A percentile compares a stretch with the other conserved stretches of the same genome.
These are phyloP conservation scores for Penicillium expansum DNA, from an alignment of 2,329 filamentous ascomycete genomes.

Conservation along the genomic window DNA sequence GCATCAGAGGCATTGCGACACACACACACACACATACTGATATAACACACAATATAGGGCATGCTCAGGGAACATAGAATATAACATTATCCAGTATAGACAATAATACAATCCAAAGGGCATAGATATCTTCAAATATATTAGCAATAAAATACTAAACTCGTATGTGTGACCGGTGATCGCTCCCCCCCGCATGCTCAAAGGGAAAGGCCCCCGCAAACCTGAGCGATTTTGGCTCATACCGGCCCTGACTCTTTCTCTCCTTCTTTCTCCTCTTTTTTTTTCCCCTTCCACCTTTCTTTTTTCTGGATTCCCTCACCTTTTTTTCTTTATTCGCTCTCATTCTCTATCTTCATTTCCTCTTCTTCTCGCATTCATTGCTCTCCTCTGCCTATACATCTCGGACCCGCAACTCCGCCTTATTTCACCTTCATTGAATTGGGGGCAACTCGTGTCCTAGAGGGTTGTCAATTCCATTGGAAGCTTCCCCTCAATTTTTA, in stretches of 20 bases:
- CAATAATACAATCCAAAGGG: background rate
- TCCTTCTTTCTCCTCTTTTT: conserved; percentile 19
- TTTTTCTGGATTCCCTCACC: conserved; percentile 23
- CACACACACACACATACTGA: background rate
- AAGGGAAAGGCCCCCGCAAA: conserved; percentile 28
- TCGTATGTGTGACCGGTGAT: conserved; percentile 16
- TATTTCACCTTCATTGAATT: conserved; percentile 22
- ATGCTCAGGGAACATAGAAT: background rate
- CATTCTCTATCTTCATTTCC: conserved; percentile 10
- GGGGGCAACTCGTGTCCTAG: conserved; percentile 15
- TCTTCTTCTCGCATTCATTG: conserved; percentile 8
- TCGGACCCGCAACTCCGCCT: conserved; percentile 4
- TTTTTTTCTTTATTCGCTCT: conserved; percentile 16
- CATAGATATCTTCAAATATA: background rate
- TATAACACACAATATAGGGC: background rate
- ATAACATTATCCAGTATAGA: background rate
- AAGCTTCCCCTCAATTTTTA: conserved; percentile 26
- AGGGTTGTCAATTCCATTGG: conserved; percentile 30
- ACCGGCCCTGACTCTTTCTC: conserved; percentile 22
- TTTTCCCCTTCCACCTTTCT: conserved; percentile 20
- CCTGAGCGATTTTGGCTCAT: conserved; percentile 28
- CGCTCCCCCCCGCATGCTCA: conserved; percentile 27
- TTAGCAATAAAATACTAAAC: conserved; percentile 6
- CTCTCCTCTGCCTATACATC: background rate
- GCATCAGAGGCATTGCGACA: background rate